Base-by-base conservation (phyloP, 2,329 filamentous ascomycete species). In the Mollisiaceae sp. region DNA sequence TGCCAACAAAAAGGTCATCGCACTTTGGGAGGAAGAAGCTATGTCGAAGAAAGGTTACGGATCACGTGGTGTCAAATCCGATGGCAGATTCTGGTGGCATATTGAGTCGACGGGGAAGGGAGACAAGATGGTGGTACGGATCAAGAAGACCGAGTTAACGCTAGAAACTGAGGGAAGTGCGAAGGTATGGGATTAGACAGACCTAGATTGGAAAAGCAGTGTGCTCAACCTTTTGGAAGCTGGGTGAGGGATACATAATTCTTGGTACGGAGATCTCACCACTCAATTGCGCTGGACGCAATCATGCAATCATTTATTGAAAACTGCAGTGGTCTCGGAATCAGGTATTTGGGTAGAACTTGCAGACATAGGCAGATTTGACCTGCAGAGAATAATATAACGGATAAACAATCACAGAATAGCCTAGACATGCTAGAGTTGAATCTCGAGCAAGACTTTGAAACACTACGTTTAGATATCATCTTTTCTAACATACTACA, bases 21-120 rank as follows among this genome's bases (percentile, higher is more conserved):
- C 15, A n/a, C 35, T 38, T 4, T 61, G 45, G 47, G 47, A 54
- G 20, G 47, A 20, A 54, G 47, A 54, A 20, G 27, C 9, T 54
- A 27, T 6, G 20, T 54, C 12, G 47, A 54, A 20, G 45, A 41
- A 22, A 8, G 45, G n/a, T 43, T 8, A 15, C 2, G 41, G n/a
- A n/a, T 15, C 41, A n/a, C 41, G n/a, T 43, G 41, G 15, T 43
- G n/a, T n/a, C 15, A 43, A 43, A 6, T 6, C 14, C 15, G 58
- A 60, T 50, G 41, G 36, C 11, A 50, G 58, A 22, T 22, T 60
- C 2, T 60, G 58, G 27, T 60, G 58, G 58, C 32, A 27, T 15
- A 15, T 27, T 11, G 41, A 43, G 41, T 43, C 41, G 15, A 43
- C 15, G 6, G 41, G n/a, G 15, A 18, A 8, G 11, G 41, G 8